Percentiles rank a stretch among this genome's conserved stretches.
Conservation (phyloP, 495 filamentous ascomycete genomes). For the Xylaria bambusicola region DNA sequence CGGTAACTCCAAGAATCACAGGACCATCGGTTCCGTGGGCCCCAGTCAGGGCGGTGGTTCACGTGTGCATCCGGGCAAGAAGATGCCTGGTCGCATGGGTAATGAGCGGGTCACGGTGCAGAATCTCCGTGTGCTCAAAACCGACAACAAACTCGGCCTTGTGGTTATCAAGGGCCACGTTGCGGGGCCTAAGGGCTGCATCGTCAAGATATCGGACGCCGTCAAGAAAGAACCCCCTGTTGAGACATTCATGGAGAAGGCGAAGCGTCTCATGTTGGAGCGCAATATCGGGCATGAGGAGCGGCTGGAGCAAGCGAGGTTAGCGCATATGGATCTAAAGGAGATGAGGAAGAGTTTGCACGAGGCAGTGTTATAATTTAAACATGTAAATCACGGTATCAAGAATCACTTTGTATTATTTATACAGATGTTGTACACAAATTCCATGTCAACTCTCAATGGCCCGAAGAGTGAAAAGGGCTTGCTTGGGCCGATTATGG, state of each 20-base stretch:
- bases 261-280: constrained; percentile 35
- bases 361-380: constrained; percentile 22
- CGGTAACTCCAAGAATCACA: constrained; percentile 89
- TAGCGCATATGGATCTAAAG: constrained; percentile 44
- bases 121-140: constrained; percentile 84
- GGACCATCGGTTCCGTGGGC: constrained; percentile 84
- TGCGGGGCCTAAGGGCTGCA: constrained; percentile 78
- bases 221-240: constrained; percentile 86
- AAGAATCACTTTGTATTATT: constrained; percentile 27
- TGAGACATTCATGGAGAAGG: constrained; percentile 44
- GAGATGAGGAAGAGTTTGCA: constrained; percentile 42
- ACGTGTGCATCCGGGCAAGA: constrained; percentile 90
- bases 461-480: constrained; percentile 2
- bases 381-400: constrained; percentile 29
- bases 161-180: constrained; percentile 85
- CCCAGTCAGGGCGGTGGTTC: constrained; percentile 89
- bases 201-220: constrained; percentile 86
- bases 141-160: constrained; percentile 80
- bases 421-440: constrained; percentile 22
- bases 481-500: background rate
- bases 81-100: constrained; percentile 96
- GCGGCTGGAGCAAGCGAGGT: constrained; percentile 40
- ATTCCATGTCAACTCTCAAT: constrained; percentile 2
- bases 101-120: constrained; percentile 81
- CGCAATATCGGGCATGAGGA: constrained; percentile 41